Conservation (phyloP, 495 filamentous ascomycete genomes). For the Daldinia vernicosa region DNA sequence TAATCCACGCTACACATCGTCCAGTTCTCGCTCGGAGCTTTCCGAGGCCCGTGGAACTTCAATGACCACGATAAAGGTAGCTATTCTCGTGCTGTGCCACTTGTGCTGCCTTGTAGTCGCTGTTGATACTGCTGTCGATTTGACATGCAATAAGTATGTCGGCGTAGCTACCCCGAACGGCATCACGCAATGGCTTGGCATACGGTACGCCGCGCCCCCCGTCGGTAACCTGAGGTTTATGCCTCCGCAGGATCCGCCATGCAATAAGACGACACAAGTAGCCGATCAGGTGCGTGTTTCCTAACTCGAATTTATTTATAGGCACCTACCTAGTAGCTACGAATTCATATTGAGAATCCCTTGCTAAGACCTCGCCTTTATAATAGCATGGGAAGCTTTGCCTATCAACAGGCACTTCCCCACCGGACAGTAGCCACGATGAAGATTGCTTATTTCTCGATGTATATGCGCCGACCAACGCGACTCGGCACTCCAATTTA, state of each 20-base stretch:
- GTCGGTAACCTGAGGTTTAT: conserved; percentile 66
- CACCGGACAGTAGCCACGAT: conserved; percentile 47
- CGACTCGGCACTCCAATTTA: conserved; percentile 55
- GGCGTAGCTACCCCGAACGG: conserved; percentile 46
- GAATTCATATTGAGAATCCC: background rate
- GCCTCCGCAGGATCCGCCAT: conserved; percentile 62
- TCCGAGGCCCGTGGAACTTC: conserved; percentile 28
- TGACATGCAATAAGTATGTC: conserved; percentile 39
- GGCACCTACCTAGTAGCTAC: no score
- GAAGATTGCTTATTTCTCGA: conserved; percentile 73
- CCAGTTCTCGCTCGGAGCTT: conserved; percentile 23
- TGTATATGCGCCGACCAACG: conserved; percentile 67
- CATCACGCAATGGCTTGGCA: conserved; percentile 70
- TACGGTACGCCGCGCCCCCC: conserved; percentile 71
- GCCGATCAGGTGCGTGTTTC: conserved; percentile 33
- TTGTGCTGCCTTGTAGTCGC: conserved; percentile 23
- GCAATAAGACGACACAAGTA: conserved; percentile 27
- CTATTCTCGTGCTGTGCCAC: conserved; percentile 36
- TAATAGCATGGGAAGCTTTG: conserved; percentile 43
- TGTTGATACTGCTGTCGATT: conserved; percentile 32
- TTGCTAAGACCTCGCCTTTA: conserved; percentile 7
- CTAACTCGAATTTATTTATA: background rate
- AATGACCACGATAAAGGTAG: conserved; percentile 27
- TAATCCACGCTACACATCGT: conserved; percentile 13
- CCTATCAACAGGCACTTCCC: conserved; percentile 22